phyloP scores from a whole-genome alignment of 2,329 filamentous ascomycete species.

The Paecilomyces sp. region DNA sequence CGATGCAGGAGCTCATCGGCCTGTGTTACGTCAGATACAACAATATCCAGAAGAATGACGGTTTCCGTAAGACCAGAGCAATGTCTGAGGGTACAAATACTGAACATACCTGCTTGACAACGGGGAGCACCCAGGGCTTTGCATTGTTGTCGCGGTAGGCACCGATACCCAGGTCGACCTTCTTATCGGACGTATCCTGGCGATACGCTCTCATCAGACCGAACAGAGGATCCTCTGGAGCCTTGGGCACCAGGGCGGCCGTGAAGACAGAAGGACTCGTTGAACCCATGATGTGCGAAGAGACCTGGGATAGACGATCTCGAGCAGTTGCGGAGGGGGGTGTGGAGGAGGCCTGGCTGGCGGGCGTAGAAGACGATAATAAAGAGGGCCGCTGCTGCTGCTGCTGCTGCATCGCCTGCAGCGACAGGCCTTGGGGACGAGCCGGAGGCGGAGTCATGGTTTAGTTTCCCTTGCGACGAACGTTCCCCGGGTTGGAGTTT shows the following conservation, averaged over 20 bases:
- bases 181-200: slow-evolving; percentile 66
- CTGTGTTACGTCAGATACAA: slow-evolving; percentile 40
- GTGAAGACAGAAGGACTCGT: slow-evolving; percentile 62
- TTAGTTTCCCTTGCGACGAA: neutral
- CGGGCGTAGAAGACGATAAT: neutral
- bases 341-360: neutral
- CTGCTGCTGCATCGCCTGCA: neutral
- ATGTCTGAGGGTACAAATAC: neutral
- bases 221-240: slow-evolving; percentile 92
- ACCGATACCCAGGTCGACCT: slow-evolving; percentile 92
- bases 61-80: neutral
- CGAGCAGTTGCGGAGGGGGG: slow-evolving; percentile 9
- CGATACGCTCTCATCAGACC: slow-evolving; percentile 83
- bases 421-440: neutral
- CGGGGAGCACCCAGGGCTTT: slow-evolving; percentile 94
- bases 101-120: slow-evolving; percentile 76
- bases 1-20: slow-evolving; percentile 83
- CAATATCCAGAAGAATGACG: neutral
- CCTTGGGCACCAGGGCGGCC: slow-evolving; percentile 71
- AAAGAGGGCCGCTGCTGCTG: neutral
- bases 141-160: slow-evolving; percentile 92
- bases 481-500: neutral
- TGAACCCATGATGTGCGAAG: slow-evolving; percentile 59
- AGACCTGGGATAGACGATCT: slow-evolving; percentile 26
- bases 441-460: neutral